phyloP scores from a whole-genome alignment of 1,139 yeast genomes.

The Yamadazyma sp. region DNA sequence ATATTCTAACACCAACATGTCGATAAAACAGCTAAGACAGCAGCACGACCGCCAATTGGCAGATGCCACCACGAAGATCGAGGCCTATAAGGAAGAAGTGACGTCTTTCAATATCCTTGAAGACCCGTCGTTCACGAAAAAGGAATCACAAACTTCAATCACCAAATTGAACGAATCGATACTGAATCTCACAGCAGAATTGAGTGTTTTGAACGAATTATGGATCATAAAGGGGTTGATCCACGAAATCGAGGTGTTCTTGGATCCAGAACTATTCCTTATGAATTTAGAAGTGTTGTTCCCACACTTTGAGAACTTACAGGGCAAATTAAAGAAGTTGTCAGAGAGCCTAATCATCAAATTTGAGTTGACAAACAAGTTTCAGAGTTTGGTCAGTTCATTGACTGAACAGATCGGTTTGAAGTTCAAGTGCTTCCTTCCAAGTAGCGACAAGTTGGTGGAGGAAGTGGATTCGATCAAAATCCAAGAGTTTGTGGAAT shows the following conservation, averaged over 20 bases:
- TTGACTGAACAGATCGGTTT: conserved; percentile 9
- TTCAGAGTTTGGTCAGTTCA: conserved; percentile 11
- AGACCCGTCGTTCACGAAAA: conserved; percentile 15
- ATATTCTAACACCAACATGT: conserved; percentile 2
- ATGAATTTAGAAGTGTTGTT: conserved; percentile 17
- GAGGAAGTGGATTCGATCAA: conserved; percentile 12
- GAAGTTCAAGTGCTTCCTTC: conserved; percentile 20
- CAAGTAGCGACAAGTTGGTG: conserved; percentile 22
- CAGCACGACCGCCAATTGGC: conserved; percentile 2
- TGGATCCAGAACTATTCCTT: conserved; percentile 14
- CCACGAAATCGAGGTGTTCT: conserved; percentile 20
- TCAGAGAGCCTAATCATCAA: conserved; percentile 13
- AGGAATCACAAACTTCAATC: conserved; percentile 11
- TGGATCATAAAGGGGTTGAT: conserved; percentile 23
- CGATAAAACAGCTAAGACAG: conserved; percentile 7
- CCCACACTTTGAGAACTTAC: conserved; percentile 20
- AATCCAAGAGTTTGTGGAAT: conserved; percentile 15
- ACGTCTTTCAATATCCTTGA: conserved; percentile 18
- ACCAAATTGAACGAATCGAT: conserved; percentile 23
- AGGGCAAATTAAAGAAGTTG: conserved; percentile 10
- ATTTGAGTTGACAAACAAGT: conserved; percentile 13
- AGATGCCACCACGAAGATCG: conserved; percentile 5
- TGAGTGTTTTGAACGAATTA: conserved; percentile 22
- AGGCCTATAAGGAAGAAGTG: conserved; percentile 11
- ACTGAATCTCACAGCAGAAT: conserved; percentile 15